These are phyloP conservation scores for Dactylonectria estremocensis DNA, from an alignment of 2,329 filamentous ascomycete genomes.

Conservation along the genomic window DNA sequence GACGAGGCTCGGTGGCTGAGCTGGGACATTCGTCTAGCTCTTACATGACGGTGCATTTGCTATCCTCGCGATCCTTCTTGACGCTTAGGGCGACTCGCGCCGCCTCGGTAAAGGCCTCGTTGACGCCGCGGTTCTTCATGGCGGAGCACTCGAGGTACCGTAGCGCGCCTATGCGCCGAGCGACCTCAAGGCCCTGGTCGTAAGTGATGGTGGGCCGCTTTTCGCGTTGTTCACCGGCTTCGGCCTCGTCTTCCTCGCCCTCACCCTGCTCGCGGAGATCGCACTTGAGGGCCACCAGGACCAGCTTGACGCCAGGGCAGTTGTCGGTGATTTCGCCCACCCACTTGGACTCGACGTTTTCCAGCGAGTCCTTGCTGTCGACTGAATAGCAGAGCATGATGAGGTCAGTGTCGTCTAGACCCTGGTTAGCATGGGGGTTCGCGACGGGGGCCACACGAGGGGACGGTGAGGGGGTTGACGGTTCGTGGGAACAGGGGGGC, in stretches of 20 bases:
- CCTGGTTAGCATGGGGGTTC: conserved; percentile 18
- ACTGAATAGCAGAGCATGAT: conserved; percentile 99
- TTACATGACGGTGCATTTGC: conserved; percentile 75
- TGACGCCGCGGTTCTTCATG: conserved; percentile 97
- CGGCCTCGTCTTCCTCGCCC: conserved; percentile 78
- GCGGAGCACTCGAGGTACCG: conserved; percentile 98
- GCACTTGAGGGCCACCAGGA: conserved; percentile 96
- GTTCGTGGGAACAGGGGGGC: neutral
- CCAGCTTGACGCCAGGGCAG: conserved; percentile 94
- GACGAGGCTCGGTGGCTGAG: conserved; percentile 27
- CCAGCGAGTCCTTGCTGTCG: conserved; percentile 94
- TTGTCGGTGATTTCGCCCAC: conserved; percentile 98
- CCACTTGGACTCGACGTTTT: conserved; percentile 99
- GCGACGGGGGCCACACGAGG: neutral
- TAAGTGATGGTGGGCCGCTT: conserved; percentile 87
- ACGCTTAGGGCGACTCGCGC: conserved; percentile 90
- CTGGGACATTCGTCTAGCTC: conserved; percentile 1
- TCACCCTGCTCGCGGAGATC: conserved; percentile 86
- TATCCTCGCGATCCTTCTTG: conserved; percentile 75
- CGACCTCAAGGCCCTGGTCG: conserved; percentile 91
- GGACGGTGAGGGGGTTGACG: neutral
- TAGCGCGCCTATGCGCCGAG: conserved; percentile 90
- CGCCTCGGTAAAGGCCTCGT: conserved; percentile 98
- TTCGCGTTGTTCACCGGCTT: conserved; percentile 61
- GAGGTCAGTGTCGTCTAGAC: conserved; percentile 86